These are phyloP conservation scores for Ligustrum vulgare DNA, from an alignment of 257 asterid species.

Conservation along the genomic window DNA sequence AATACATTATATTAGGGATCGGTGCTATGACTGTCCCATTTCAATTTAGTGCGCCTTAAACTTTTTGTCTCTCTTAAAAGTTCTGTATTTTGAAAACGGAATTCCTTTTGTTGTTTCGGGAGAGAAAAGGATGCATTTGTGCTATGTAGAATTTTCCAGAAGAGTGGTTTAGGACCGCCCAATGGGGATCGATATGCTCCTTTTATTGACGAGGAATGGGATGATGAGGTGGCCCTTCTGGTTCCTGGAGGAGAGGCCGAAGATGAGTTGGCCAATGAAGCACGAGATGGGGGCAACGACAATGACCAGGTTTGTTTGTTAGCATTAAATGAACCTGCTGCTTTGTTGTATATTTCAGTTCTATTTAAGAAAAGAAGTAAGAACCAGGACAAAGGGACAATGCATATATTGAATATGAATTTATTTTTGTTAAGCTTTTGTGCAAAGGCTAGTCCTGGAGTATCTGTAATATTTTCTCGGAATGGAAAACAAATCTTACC, in stretches of 20 bases:
- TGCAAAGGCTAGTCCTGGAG: not conserved
- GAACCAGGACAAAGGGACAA: not conserved
- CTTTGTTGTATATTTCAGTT: not conserved
- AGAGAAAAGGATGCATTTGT: slow-evolving; percentile 70
- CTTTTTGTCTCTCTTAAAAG: slow-evolving; percentile 16
- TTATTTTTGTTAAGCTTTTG: not conserved
- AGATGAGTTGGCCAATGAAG: slow-evolving; percentile 41
- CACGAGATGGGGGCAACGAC: slow-evolving; percentile 37
- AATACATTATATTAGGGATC: not conserved
- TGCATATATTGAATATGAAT: not conserved
- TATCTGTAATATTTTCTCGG: not conserved
- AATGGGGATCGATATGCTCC: slow-evolving; percentile 95
- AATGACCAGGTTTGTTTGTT: slow-evolving; percentile 49
- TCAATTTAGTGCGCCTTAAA: not conserved
- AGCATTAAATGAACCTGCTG: not conserved
- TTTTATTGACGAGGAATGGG: slow-evolving; percentile 89
- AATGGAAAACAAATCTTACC: not conserved
- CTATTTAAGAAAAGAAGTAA: not conserved
- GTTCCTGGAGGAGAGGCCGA: slow-evolving; percentile 35
- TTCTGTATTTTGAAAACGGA: not conserved
- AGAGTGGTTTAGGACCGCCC: slow-evolving; percentile 95
- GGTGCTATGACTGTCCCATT: not conserved
- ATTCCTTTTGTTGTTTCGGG: slow-evolving; percentile 13
- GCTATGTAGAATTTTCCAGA: slow-evolving; percentile 80
- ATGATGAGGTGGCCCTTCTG: slow-evolving; percentile 41